Evolutionary conservation across 176 grass and related monocot species (phyloP).

Genomic region (Secale cereale): DNA sequence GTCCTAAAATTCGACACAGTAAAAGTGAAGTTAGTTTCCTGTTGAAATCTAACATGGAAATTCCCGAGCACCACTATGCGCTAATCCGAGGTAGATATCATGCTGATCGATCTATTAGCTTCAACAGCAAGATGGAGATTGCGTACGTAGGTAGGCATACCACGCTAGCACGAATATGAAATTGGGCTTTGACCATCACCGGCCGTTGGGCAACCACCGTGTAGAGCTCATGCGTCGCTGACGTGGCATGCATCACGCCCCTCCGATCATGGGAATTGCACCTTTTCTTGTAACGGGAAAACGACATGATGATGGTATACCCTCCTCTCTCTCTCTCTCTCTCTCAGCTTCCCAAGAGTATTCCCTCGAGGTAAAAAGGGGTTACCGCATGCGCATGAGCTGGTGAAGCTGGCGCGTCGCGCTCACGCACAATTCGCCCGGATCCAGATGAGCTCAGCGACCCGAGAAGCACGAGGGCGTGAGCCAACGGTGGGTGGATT

Average conservation of each 20-base stretch:
- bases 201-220: neutral
- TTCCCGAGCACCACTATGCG: neutral
- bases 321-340: too few relatives aligned
- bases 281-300: neutral
- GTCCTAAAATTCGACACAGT: neutral
- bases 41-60: neutral
- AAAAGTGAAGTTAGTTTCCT: too few relatives aligned
- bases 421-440: neutral
- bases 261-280: neutral
- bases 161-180: neutral
- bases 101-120: neutral
- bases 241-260: neutral
- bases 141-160: neutral
- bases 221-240: neutral
- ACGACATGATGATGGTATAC: neutral
- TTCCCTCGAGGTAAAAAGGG: too few relatives aligned
- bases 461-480: conserved; percentile 16
- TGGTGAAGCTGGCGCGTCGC: neutral
- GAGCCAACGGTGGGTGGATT: too few relatives aligned
- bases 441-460: neutral
- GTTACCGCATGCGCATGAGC: neutral
- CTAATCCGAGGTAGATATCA: neutral
- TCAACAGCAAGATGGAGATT: neutral
- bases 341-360: too few relatives aligned
- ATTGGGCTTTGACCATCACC: neutral